These are phyloP conservation scores for Stygiomarasmius scandens DNA, from an alignment of 1,284 basidiomycete genomes.

Conservation along the genomic window DNA sequence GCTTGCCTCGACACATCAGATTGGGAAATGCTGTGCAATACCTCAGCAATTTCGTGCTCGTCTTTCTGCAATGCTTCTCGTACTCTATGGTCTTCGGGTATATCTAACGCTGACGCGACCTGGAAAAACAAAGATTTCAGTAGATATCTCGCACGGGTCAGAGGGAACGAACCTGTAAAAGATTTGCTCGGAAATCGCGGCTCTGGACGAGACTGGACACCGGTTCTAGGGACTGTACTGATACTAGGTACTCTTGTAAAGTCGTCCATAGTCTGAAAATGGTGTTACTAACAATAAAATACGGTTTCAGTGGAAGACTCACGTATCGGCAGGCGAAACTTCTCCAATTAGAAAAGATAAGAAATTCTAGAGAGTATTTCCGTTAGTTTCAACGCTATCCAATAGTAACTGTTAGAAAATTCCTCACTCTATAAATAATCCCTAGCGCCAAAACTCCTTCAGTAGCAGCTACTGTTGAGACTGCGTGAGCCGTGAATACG, in stretches of 20 bases:
- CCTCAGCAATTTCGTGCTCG: background rate
- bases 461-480: too few species aligned
- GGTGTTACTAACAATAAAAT: background rate
- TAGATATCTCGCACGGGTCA: background rate
- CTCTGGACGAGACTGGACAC: slow-evolving; percentile 3
- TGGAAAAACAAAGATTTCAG: background rate
- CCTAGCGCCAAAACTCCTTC: background rate
- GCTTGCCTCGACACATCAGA: background rate
- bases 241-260: background rate
- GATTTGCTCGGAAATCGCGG: slow-evolving; percentile 1
- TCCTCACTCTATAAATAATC: background rate
- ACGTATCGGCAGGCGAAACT: background rate
- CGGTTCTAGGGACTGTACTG: background rate
- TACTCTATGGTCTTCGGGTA: background rate
- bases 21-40: background rate
- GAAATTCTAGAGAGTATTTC: background rate
- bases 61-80: slow-evolving; percentile 1
- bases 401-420: background rate
- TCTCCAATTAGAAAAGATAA: background rate
- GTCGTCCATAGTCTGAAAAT: background rate
- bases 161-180: slow-evolving; percentile 1
- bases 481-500: too few species aligned
- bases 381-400: too few species aligned
- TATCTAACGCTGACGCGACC: slow-evolving; percentile 2
- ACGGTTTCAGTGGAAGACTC: background rate